Evolutionary conservation across 495 filamentous ascomycete genomes (phyloP).

Genomic region (Ascobolus immersus): DNA sequence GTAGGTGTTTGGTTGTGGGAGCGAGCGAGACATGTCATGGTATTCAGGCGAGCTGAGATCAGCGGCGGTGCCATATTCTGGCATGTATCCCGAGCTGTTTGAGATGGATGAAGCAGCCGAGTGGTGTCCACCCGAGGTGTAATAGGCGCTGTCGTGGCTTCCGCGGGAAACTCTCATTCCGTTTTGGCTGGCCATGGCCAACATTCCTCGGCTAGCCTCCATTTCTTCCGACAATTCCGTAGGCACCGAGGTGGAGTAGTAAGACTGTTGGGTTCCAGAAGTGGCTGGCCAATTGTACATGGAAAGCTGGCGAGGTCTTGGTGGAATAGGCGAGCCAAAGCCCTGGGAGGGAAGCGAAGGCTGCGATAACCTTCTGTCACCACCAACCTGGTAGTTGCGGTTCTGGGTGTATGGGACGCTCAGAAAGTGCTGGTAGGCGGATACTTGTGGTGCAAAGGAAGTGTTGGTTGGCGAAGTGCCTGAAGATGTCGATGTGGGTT

Average conservation of each 20-base stretch:
- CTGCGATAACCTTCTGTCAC: slow-evolving; percentile 36
- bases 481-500: too few relatives aligned
- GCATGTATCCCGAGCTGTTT: slow-evolving; percentile 37
- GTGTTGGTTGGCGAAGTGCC: too few relatives aligned
- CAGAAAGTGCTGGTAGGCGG: too few relatives aligned
- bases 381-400: not conserved
- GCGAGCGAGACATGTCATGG: slow-evolving; percentile 50
- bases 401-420: too few relatives aligned
- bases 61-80: slow-evolving; percentile 67
- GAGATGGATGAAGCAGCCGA: slow-evolving; percentile 91
- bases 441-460: too few relatives aligned
- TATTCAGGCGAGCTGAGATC: slow-evolving; percentile 69
- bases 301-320: slow-evolving; percentile 27
- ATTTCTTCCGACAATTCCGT: slow-evolving; percentile 20
- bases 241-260: slow-evolving; percentile 11
- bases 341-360: slow-evolving; percentile 46
- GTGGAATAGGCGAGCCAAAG: slow-evolving; percentile 22
- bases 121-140: slow-evolving; percentile 64
- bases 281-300: slow-evolving; percentile 29
- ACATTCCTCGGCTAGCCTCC: slow-evolving; percentile 47
- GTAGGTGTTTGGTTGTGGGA: slow-evolving; percentile 52
- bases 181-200: slow-evolving; percentile 80
- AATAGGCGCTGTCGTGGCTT: slow-evolving; percentile 39
- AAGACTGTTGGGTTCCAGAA: slow-evolving; percentile 9
- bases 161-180: slow-evolving; percentile 46